These are phyloP conservation scores for Acidomyces sp. DNA, from an alignment of 495 filamentous ascomycete genomes.

Conservation along the genomic window DNA sequence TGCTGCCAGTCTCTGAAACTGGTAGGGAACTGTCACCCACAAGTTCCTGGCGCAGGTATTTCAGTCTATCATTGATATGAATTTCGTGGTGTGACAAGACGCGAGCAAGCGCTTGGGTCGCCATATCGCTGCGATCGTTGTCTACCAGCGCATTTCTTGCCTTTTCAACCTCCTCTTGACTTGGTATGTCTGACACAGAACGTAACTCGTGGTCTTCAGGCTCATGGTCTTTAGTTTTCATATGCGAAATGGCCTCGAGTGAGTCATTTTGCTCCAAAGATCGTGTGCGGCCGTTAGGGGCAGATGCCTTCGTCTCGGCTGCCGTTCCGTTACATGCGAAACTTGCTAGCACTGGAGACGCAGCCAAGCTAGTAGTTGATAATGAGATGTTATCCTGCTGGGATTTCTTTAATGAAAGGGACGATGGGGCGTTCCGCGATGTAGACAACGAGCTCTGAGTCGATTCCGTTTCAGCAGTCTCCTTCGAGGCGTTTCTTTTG, in stretches of 20 bases:
- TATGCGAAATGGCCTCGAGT: neutral
- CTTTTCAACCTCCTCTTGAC: conserved; percentile 3
- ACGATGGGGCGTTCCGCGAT: neutral
- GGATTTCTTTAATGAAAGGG: conserved; percentile 1
- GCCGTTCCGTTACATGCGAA: neutral
- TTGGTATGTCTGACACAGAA: neutral
- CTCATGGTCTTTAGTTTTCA: neutral
- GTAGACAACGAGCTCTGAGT: conserved; percentile 9
- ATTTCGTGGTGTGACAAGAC: conserved; percentile 15
- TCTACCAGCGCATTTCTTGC: conserved; percentile 7
- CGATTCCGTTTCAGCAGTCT: conserved; percentile 14
- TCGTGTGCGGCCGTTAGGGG: neutral
- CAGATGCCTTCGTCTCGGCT: conserved; percentile 1
- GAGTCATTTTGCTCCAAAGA: neutral
- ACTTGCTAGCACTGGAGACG: conserved; percentile 7
- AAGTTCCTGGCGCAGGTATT: neutral
- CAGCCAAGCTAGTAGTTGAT: conserved; percentile 10
- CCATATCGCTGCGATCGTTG: conserved; percentile 10
- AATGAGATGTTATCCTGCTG: conserved; percentile 1
- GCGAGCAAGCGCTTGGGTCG: conserved; percentile 16
- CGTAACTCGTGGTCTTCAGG: neutral
- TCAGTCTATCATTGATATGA: neutral
- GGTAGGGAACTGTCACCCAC: neutral
- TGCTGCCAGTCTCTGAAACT: too few species aligned
- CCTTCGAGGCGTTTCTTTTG: conserved; percentile 10